These are phyloP conservation scores for Gracilaria domingensis DNA, from an alignment of 23 red algal genomes.

Conservation along the genomic window DNA sequence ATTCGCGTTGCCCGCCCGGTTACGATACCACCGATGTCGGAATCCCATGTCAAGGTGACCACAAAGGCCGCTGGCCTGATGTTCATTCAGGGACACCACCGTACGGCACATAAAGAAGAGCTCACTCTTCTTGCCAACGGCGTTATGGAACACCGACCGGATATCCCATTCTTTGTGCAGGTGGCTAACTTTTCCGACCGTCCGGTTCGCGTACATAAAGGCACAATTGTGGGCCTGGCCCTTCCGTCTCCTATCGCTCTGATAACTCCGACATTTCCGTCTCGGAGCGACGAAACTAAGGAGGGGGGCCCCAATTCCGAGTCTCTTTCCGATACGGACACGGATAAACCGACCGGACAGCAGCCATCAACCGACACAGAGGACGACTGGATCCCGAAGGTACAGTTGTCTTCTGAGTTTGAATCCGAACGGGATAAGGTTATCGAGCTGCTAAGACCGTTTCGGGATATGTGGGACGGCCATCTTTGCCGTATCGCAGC, in stretches of 20 bases:
- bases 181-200: constrained; percentile 29
- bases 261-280: background rate
- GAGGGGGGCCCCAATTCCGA: background rate
- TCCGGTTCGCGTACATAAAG: no score
- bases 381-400: background rate
- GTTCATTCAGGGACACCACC: background rate
- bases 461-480: no score
- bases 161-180: background rate
- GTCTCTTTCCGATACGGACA: background rate
- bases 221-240: background rate
- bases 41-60: background rate
- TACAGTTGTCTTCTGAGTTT: background rate
- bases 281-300: constrained; percentile 4
- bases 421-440: constrained; percentile 4
- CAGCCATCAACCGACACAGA: background rate
- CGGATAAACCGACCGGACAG: background rate
- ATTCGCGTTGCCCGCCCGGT: no score
- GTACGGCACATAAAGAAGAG: background rate
- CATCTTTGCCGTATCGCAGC: no score
- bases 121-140: background rate
- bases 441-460: background rate
- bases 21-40: no score
- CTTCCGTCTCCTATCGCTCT: background rate
- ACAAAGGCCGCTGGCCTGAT: background rate
- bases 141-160: background rate